Conservation (phyloP, 148 eudicot genomes). For the Rhododendron molle region DNA sequence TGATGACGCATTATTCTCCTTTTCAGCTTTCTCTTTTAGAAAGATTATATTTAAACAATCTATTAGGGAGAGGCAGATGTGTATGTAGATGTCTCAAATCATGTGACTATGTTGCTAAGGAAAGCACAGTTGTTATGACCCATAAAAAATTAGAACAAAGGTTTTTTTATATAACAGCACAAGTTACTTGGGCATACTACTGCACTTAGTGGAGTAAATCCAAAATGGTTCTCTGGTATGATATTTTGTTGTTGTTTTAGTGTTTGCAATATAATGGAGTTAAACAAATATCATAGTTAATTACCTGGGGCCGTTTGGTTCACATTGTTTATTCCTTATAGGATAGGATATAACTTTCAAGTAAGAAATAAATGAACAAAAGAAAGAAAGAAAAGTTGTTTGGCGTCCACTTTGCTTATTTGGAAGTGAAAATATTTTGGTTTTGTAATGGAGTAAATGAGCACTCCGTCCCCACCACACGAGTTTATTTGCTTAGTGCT, state of each 20-base stretch:
- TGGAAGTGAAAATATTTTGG: neutral
- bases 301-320: neutral
- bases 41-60: neutral
- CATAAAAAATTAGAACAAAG: neutral
- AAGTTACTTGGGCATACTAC: neutral
- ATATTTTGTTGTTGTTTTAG: neutral
- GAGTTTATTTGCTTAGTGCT: neutral
- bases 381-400: neutral
- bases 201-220: neutral
- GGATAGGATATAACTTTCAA: neutral
- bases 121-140: neutral
- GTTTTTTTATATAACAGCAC: neutral
- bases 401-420: neutral
- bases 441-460: neutral
- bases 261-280: neutral
- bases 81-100: neutral
- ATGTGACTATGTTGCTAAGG: neutral
- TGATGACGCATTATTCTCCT: neutral
- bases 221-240: neutral
- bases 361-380: neutral
- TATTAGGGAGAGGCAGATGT: neutral
- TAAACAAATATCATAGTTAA: neutral
- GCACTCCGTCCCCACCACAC: neutral
- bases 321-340: neutral
- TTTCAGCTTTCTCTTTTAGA: neutral